phyloP scores from a whole-genome alignment of 2,329 filamentous ascomycete species.

The Colletotrichum somersetense region DNA sequence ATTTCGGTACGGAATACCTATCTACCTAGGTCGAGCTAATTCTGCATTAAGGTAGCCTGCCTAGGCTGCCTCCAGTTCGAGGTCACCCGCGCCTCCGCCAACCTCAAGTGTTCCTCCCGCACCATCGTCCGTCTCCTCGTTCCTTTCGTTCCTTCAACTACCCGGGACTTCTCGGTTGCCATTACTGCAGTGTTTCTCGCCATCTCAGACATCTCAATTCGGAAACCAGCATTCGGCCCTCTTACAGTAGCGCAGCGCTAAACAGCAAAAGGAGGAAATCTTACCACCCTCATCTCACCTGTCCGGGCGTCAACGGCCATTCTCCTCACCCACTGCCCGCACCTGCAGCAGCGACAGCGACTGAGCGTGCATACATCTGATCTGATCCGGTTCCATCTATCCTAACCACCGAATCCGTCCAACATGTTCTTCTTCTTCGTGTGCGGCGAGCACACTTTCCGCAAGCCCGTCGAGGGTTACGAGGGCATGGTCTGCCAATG shows the following conservation, averaged over 20 bases:
- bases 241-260: background rate
- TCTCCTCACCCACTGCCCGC: background rate
- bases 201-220: background rate
- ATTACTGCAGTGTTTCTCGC: background rate
- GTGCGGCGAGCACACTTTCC: constrained; percentile 72
- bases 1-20: constrained; percentile 1
- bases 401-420: constrained; percentile 25
- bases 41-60: constrained; percentile 12
- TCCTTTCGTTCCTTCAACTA: constrained; percentile 17
- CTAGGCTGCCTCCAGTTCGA: constrained; percentile 1
- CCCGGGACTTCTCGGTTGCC: background rate
- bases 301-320: background rate
- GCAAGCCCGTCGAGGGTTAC: constrained; percentile 70
- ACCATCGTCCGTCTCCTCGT: constrained; percentile 3
- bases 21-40: constrained; percentile 1
- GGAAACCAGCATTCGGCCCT: background rate
- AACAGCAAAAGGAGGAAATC: background rate
- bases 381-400: background rate
- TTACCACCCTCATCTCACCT: constrained; percentile 2
- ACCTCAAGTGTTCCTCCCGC: constrained; percentile 23
- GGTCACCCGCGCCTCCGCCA: constrained; percentile 6
- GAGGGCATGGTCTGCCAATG: constrained; percentile 73
- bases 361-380: constrained; percentile 13
- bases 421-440: constrained; percentile 73
- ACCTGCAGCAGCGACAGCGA: constrained; percentile 3